Base-by-base conservation (phyloP, 768 basidiomycete genomes). In the Russula abietina region DNA sequence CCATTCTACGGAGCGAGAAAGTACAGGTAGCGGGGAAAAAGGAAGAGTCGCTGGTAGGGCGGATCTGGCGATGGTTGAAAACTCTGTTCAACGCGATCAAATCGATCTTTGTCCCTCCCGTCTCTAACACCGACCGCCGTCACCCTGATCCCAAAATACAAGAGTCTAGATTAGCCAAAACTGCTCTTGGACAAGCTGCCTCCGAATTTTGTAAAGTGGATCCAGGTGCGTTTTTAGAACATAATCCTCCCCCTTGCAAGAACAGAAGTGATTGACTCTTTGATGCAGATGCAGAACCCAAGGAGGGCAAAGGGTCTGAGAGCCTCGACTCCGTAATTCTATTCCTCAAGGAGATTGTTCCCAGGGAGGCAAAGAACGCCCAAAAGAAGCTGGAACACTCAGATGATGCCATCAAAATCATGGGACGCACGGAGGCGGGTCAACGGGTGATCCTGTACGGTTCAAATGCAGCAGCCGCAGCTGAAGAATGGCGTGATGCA, bases 391-490 rank as follows among this genome's bases (percentile, higher is more conserved):
- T n/a, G n/a, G n/a, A n/a, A n/a, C n/a, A n/a, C n/a, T n/a, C n/a
- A n/a, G n/a, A n/a, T n/a, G n/a, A n/a, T n/a, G n/a, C n/a, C n/a
- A n/a, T 64, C 38, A 12, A 41, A 30, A 46, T 64, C 17, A 55
- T 59, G 62, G 62, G 62, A 17, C 57, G 46, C 24, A 64, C 59
- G 62, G 55, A 63, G 52, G 59, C 52, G 1, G 62, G 57, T 32
- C 57, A n/a, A n/a, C n/a, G 52, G 38, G 57, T 55, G 46, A n/a
- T 24, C 8, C 41, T 63, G 22, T 38, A 46, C 28, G 57, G 62
- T 17, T 46, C 52, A 24, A 46, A 59, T 38, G 12, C 48, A 19
- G 53, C 10, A 10, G 26, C 30, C n/a, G n/a, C n/a, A n/a, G n/a
- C n/a, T n/a, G n/a, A n/a, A n/a, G n/a, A n/a, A n/a, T n/a, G n/a